These are phyloP conservation scores for Sarocladiaceae sp. DNA, from an alignment of 2,329 filamentous ascomycete genomes.

Conservation along the genomic window DNA sequence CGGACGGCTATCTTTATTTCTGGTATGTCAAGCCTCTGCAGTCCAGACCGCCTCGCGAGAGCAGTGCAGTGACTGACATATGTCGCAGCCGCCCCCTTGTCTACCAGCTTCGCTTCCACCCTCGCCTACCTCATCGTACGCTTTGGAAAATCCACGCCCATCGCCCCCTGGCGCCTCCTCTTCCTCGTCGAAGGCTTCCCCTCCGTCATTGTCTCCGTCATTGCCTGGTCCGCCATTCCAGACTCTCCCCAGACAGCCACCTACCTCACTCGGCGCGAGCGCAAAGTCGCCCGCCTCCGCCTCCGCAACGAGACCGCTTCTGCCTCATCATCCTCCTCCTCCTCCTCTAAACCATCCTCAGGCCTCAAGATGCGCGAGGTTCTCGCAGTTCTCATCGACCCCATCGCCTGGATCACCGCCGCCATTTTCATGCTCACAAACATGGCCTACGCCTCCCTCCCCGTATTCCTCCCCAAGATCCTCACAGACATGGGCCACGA, in stretches of 20 bases:
- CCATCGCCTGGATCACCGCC: slow-evolving; percentile 59
- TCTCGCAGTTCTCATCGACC: slow-evolving; percentile 33
- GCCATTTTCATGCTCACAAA: slow-evolving; percentile 84
- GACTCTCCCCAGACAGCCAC: slow-evolving; percentile 63
- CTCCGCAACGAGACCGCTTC: slow-evolving; percentile 45
- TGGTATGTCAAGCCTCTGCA: no score
- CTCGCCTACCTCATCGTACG: slow-evolving; percentile 74
- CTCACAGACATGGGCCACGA: slow-evolving; percentile 70
- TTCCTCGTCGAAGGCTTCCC: slow-evolving; percentile 84
- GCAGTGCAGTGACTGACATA: not conserved
- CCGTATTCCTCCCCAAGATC: slow-evolving; percentile 81
- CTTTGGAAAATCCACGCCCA: slow-evolving; percentile 56
- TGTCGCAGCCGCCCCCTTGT: slow-evolving; percentile 63
- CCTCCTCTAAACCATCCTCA: slow-evolving; percentile 16
- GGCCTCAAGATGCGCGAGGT: slow-evolving; percentile 51
- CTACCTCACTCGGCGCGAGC: slow-evolving; percentile 58
- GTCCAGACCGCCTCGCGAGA: no score
- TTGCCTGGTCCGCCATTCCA: slow-evolving; percentile 70
- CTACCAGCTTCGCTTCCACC: slow-evolving; percentile 70
- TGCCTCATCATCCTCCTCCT: slow-evolving; percentile 7
- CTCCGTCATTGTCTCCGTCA: slow-evolving; percentile 65
- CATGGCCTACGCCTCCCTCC: slow-evolving; percentile 80
- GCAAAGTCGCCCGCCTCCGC: slow-evolving; percentile 64
- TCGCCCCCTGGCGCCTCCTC: slow-evolving; percentile 79
- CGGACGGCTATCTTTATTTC: slow-evolving; percentile 83